A percentile compares a stretch with the other conserved stretches of the same genome.
phyloP scores from a whole-genome alignment of 164 flowering plant species.

The Piper betle region DNA sequence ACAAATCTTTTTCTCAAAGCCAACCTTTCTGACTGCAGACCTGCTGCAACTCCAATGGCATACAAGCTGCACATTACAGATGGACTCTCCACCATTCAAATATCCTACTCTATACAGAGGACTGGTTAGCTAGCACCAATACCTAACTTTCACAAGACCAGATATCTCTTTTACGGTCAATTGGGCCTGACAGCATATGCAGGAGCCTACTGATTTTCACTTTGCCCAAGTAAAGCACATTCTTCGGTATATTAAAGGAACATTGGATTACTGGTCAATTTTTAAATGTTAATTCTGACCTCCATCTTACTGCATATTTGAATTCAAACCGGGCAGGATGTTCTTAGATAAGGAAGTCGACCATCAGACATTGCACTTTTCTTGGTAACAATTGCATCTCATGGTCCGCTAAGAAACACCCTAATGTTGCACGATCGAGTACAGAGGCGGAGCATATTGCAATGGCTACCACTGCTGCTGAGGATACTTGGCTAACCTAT shows the following conservation, averaged over 20 bases:
- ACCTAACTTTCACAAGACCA: slow-evolving; percentile 1
- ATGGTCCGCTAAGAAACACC: slow-evolving; percentile 7
- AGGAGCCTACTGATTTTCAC: background rate
- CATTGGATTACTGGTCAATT: background rate
- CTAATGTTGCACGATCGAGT: background rate
- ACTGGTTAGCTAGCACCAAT: background rate
- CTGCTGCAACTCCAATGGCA: background rate
- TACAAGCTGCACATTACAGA: background rate
- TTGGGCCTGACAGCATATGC: background rate
- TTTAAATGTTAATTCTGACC: background rate
- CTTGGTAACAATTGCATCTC: background rate
- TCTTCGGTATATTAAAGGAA: background rate
- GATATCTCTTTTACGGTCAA: background rate
- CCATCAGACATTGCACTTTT: background rate
- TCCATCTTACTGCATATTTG: background rate
- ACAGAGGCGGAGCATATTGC: slow-evolving; percentile 5
- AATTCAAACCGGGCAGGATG: slow-evolving; percentile 1
- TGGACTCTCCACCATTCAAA: background rate
- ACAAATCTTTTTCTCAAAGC: background rate
- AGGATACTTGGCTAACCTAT: background rate
- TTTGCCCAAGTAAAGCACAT: background rate
- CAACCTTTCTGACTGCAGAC: background rate
- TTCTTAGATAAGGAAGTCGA: background rate
- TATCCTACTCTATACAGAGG: background rate
- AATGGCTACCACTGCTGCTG: background rate